phyloP scores from a whole-genome alignment of 148 eudicot genomes.

The Camellia japonica region DNA sequence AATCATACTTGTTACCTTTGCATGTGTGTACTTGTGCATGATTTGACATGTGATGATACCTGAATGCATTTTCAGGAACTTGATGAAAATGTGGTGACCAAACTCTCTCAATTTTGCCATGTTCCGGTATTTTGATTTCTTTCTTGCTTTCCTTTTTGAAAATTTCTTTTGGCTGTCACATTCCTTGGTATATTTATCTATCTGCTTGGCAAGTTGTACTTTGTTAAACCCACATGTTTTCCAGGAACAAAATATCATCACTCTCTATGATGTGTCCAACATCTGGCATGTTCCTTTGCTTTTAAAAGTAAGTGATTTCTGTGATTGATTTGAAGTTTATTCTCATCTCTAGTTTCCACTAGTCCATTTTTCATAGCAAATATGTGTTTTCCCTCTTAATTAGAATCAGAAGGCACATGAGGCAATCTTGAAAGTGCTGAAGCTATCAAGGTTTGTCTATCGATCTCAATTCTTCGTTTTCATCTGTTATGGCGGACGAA shows the following conservation, averaged over 20 bases:
- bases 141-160: background rate
- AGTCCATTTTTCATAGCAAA: background rate
- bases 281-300: constrained; percentile 95
- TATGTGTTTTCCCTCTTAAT: constrained; percentile 14
- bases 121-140: constrained; percentile 57
- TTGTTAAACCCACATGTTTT: constrained; percentile 11
- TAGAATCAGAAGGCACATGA: constrained; percentile 96
- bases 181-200: background rate
- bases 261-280: constrained; percentile 89
- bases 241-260: constrained; percentile 73
- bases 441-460: constrained; percentile 61
- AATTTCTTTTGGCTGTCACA: background rate
- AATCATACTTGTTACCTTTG: background rate
- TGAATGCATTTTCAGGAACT: constrained; percentile 49
- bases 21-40: background rate
- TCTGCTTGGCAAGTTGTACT: constrained; percentile 11
- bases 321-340: background rate
- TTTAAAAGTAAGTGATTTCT: constrained; percentile 56
- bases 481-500: background rate
- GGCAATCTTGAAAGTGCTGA: constrained; percentile 81
- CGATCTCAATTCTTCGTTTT: constrained; percentile 10
- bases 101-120: constrained; percentile 92
- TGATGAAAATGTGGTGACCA: constrained; percentile 68
- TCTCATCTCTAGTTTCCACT: background rate
- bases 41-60: background rate